These are phyloP conservation scores for Dictyostelium discoideum DNA, from an alignment of 78 protist genomes.

Conservation along the genomic window DNA sequence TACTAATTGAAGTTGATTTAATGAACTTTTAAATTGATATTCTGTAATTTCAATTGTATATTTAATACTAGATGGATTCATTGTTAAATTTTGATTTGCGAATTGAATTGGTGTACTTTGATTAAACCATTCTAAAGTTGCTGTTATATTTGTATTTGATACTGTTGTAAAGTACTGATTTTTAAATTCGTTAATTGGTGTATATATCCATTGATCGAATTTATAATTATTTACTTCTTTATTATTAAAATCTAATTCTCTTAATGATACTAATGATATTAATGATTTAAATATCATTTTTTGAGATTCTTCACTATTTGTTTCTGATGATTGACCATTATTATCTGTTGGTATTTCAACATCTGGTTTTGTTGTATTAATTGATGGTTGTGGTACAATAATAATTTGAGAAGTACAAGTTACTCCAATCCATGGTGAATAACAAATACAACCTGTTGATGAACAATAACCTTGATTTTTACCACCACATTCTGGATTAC, in stretches of 20 bases:
- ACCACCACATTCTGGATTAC: constrained; percentile 19
- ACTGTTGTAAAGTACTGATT: not conserved
- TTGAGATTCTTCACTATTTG: not conserved
- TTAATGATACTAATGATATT: not conserved
- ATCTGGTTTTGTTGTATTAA: not conserved
- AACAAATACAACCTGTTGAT: not conserved
- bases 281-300: not conserved
- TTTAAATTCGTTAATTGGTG: not conserved
- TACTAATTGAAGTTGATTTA: constrained; percentile 11
- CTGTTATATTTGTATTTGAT: not conserved
- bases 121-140: not conserved
- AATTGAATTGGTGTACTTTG: not conserved
- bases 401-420: not conserved
- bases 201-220: not conserved
- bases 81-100: not conserved
- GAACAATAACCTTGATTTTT: constrained; percentile 2
- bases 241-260: not conserved
- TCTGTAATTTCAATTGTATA: not conserved
- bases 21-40: not conserved
- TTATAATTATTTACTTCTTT: not conserved
- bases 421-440: not conserved
- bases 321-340: not conserved
- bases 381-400: not conserved
- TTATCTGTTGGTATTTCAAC: not conserved
- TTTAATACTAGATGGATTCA: constrained; percentile 25